A percentile compares a stretch with the other conserved stretches of the same genome.
These are phyloP conservation scores for Debaryomyces hansenii DNA, from an alignment of 805 yeast genomes.

Conservation along the genomic window DNA sequence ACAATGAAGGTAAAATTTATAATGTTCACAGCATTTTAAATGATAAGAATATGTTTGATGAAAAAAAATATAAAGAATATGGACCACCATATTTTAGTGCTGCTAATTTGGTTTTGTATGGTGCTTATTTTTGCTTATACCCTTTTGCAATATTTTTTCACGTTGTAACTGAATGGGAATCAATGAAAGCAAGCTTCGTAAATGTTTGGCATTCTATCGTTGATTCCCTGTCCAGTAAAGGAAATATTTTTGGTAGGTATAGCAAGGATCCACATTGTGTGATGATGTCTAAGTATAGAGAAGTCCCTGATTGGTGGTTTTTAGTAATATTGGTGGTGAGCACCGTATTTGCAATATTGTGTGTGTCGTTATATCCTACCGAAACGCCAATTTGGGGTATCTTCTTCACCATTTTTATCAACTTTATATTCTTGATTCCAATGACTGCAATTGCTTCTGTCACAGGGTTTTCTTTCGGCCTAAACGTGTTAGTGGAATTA, in stretches of 20 bases:
- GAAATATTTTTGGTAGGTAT: constrained; percentile 24
- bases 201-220: constrained; percentile 31
- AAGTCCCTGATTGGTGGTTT: constrained; percentile 79
- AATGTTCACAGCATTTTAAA: constrained; percentile 48
- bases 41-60: constrained; percentile 45
- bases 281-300: constrained; percentile 60
- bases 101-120: constrained; percentile 58
- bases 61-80: constrained; percentile 46
- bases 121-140: constrained; percentile 55
- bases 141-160: constrained; percentile 57
- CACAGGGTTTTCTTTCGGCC: constrained; percentile 58
- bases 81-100: constrained; percentile 71
- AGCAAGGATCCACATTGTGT: constrained; percentile 53
- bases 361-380: constrained; percentile 48
- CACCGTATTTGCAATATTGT: constrained; percentile 41
- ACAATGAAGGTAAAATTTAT: constrained; percentile 50
- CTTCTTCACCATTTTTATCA: constrained; percentile 55
- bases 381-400: constrained; percentile 67
- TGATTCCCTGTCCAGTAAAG: constrained; percentile 14
- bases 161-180: constrained; percentile 44
- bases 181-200: constrained; percentile 38
- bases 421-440: constrained; percentile 58
- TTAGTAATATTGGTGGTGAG: constrained; percentile 44
- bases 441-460: constrained; percentile 61
- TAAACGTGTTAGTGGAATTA: constrained; percentile 63